These are phyloP conservation scores for Iris macrosiphon DNA, from an alignment of 106 monocot species.

Conservation along the genomic window DNA sequence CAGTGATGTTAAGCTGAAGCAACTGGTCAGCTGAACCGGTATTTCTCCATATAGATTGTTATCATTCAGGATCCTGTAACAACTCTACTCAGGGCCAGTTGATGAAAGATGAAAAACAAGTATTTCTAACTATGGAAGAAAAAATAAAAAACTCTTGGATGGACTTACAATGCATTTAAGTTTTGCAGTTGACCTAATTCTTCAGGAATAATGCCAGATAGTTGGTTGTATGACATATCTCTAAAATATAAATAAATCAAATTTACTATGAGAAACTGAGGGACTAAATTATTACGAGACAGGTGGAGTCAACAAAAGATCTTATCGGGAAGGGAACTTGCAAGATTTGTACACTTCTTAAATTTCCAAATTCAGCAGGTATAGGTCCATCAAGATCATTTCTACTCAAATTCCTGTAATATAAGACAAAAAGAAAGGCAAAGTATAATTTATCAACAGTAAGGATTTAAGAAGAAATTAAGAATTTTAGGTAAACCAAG, in stretches of 20 bases:
- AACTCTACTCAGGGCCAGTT: too few relatives aligned
- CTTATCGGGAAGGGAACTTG: constrained; percentile 29
- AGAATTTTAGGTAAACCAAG: too few relatives aligned
- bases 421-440: background rate
- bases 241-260: constrained; percentile 21
- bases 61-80: constrained; percentile 74
- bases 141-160: background rate
- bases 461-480: too few relatives aligned
- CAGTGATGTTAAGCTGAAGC: constrained; percentile 83
- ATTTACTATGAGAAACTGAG: background rate
- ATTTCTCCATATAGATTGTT: constrained; percentile 76
- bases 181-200: constrained; percentile 88
- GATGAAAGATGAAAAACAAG: too few relatives aligned
- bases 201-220: constrained; percentile 79
- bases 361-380: constrained; percentile 86
- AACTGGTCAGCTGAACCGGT: constrained; percentile 72
- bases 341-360: constrained; percentile 95
- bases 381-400: constrained; percentile 53
- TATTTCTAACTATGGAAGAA: too few relatives aligned
- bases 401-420: constrained; percentile 69
- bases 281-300: background rate
- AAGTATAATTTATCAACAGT: too few relatives aligned
- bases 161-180: constrained; percentile 64
- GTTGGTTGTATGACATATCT: constrained; percentile 75
- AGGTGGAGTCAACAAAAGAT: background rate